These are phyloP conservation scores for Xylariaceae sp. DNA, from an alignment of 2,329 filamentous ascomycete genomes.

Conservation along the genomic window DNA sequence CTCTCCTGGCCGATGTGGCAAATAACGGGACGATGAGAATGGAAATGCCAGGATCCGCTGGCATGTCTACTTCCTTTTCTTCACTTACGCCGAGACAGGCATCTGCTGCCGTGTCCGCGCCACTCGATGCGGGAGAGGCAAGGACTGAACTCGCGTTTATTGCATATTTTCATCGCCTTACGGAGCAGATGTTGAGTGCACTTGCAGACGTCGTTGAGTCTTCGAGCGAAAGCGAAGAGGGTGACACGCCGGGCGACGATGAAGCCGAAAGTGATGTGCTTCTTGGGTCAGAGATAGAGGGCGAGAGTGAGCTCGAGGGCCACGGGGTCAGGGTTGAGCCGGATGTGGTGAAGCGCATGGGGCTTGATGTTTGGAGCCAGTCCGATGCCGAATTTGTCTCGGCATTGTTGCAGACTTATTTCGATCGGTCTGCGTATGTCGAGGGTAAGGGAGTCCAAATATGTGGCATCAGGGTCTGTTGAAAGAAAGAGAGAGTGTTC, in stretches of 20 bases:
- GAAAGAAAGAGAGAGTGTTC: constrained; percentile 11
- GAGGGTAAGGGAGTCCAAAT: constrained; percentile 69
- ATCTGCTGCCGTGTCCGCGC: constrained; percentile 16
- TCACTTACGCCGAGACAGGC: constrained; percentile 41
- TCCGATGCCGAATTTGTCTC: constrained; percentile 67
- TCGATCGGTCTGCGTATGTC: constrained; percentile 60
- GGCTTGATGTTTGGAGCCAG: constrained; percentile 74
- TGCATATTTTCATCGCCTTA: constrained; percentile 78
- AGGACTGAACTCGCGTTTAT: constrained; percentile 68
- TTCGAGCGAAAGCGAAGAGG: constrained; percentile 10
- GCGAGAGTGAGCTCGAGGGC: constrained; percentile 25
- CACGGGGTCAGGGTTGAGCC: constrained; percentile 55
- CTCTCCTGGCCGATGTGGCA: constrained; percentile 53
- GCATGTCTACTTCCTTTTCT: constrained; percentile 43
- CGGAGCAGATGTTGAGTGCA: constrained; percentile 61
- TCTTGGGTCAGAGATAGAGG: constrained; percentile 37
- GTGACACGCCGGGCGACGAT: constrained; percentile 25
- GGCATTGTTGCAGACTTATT: constrained; percentile 63
- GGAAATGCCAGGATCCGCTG: constrained; percentile 30
- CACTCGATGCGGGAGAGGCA: constrained; percentile 43
- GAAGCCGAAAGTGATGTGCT: constrained; percentile 40
- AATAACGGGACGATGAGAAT: constrained; percentile 19
- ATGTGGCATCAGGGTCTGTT: constrained; percentile 72
- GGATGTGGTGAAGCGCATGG: constrained; percentile 67
- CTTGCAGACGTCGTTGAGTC: constrained; percentile 60